Evolutionary conservation across 2,329 filamentous ascomycete genomes (phyloP).

Genomic region (Capronia coronata): DNA sequence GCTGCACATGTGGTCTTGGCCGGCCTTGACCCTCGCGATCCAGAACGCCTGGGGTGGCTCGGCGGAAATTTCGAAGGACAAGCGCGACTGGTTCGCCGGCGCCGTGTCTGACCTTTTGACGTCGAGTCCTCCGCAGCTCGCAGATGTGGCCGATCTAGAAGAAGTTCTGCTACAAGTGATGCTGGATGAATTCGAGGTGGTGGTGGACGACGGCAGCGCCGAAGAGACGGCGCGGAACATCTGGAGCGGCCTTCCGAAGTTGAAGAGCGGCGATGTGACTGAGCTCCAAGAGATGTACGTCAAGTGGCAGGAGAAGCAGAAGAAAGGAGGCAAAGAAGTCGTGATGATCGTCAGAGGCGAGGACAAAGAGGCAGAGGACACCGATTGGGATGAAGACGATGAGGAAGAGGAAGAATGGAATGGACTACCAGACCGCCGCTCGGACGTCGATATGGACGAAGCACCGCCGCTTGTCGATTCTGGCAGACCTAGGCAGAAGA

Average conservation of each 20-base stretch:
- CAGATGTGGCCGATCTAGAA: conserved; percentile 75
- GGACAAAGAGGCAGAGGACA: conserved; percentile 50
- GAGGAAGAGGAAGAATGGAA: conserved; percentile 54
- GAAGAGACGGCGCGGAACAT: conserved; percentile 67
- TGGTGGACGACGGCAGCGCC: conserved; percentile 82
- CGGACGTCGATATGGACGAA: conserved; percentile 56
- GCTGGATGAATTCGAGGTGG: conserved; percentile 91
- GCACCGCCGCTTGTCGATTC: conserved; percentile 53
- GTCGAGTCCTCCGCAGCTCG: conserved; percentile 47
- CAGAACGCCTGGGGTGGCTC: conserved; percentile 73
- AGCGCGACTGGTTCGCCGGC: conserved; percentile 94
- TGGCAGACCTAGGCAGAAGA: conserved; percentile 54
- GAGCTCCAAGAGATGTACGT: conserved; percentile 57
- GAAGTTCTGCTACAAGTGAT: conserved; percentile 80
- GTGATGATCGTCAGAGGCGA: conserved; percentile 21
- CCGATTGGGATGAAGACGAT: conserved; percentile 50
- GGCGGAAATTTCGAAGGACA: conserved; percentile 60
- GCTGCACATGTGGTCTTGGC: conserved; percentile 80
- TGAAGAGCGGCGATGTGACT: conserved; percentile 19
- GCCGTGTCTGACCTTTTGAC: conserved; percentile 72
- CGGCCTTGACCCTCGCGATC: conserved; percentile 77
- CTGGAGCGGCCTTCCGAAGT: conserved; percentile 60
- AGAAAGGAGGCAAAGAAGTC: conserved; percentile 34
- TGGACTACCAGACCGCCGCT: conserved; percentile 48
- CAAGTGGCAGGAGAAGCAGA: conserved; percentile 37